Evolutionary conservation across 2,329 filamentous ascomycete genomes (phyloP), one percentile per base, ranked within the genome.

Genomic region (Trichoderma gracile): DNA sequence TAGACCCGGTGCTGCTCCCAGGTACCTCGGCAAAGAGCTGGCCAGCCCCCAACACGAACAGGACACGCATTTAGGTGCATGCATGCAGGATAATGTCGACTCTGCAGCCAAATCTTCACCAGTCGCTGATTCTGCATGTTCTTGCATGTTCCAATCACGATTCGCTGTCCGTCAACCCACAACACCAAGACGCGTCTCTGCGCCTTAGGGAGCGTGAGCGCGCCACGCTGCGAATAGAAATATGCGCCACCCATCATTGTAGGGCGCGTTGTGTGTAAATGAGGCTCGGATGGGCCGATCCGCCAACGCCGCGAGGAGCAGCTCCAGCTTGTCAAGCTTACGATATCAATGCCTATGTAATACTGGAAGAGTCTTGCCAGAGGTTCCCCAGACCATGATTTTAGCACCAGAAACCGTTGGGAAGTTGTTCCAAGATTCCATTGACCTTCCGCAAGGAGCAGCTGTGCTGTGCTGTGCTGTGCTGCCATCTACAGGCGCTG

Each of bases 221-320:
- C 40, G 53, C 40, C 53, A 38, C 43, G 43, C 54, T 6, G 38
- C 30, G 38, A 40, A 55, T 38, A 38, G n/a, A 19, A 30, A 9
- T 12, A 52, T 43, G 25, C 42, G 25, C 40, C 42, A 46, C 42
- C 40, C 54, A n/a, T 57, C 54, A n/a, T 57, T 40, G 30, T 23
- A 45, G 7, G 40, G 40, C 40, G 40, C 54, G 54, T 33, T 33
- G 10, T 38, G 33, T 52, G 50, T 33, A 52, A 60, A 60, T 52
- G 57, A 60, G 38, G 57, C 43, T 60, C 57, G 57, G 57, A 60
- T 60, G 46, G 47, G 57, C 57, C 57, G 57, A 60, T 60, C 57
- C 57, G 56, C 57, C 33, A 33, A 42, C 47, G 23, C 47, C 46
- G 46, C 30, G 33, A 38, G 33, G 2, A 38, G 33, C 33, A 38